Percentiles rank a stretch among this genome's conserved stretches.
These are phyloP conservation scores for Conringia planisiliqua DNA, from an alignment of 345 rosid species.

Conservation along the genomic window DNA sequence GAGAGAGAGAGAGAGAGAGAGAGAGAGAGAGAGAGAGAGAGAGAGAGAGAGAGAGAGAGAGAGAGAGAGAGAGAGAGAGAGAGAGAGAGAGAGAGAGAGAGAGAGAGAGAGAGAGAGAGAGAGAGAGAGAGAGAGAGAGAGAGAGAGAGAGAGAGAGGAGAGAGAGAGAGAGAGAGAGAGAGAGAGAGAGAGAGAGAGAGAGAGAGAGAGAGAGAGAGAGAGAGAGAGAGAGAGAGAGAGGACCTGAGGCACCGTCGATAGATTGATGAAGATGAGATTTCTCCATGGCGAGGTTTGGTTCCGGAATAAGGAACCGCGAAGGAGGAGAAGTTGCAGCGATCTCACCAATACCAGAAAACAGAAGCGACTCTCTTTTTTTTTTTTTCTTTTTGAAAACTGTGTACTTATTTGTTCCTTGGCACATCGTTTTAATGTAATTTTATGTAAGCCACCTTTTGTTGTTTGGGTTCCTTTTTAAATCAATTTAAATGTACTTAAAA, in stretches of 20 bases:
- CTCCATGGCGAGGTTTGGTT: conserved; percentile 11
- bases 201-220: too few species aligned
- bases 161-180: too few species aligned
- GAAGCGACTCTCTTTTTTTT: background rate
- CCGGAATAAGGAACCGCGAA: background rate
- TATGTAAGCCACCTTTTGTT: background rate
- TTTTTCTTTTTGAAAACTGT: conserved; percentile 1
- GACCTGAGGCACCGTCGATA: conserved; percentile 17
- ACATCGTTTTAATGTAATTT: background rate
- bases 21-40: background rate
- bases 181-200: background rate
- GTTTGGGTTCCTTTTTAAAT: background rate
- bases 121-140: too few species aligned
- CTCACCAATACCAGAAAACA: background rate
- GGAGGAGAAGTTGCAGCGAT: background rate
- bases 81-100: background rate
- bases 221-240: background rate
- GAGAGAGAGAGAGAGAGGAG: background rate
- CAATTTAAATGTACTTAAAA: too few species aligned
- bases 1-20: too few species aligned
- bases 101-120: background rate
- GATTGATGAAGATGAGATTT: conserved; percentile 20
- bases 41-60: background rate
- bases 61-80: too few species aligned
- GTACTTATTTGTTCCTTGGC: background rate